Conservation (phyloP, 1,284 basidiomycete genomes). For the Ustilago lituana region DNA sequence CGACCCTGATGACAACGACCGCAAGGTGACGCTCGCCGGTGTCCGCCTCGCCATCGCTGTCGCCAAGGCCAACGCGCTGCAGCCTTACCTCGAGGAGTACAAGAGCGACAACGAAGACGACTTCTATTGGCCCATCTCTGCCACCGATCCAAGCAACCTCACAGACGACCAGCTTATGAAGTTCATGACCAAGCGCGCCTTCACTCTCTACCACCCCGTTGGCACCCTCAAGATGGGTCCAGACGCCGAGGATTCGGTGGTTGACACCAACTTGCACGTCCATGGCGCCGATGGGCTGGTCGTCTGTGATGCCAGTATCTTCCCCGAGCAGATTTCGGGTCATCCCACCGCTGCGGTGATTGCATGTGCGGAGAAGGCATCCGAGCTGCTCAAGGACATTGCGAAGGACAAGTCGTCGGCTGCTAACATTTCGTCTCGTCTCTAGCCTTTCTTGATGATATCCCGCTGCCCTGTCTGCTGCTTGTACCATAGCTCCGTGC, state of each 20-base stretch:
- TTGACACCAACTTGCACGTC: constrained; percentile 48
- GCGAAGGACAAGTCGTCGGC: constrained; percentile 19
- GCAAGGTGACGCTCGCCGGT: constrained; percentile 50
- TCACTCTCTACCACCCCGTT: constrained; percentile 74
- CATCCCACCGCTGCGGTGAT: constrained; percentile 54
- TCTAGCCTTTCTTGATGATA: constrained; percentile 4
- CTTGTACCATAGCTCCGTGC: too few relatives aligned
- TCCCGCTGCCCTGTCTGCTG: too few relatives aligned
- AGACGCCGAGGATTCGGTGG: constrained; percentile 28
- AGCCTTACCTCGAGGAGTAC: constrained; percentile 46
- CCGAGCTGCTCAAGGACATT: constrained; percentile 34
- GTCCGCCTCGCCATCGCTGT: constrained; percentile 42
- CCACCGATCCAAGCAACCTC: constrained; percentile 54
- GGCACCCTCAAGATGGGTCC: constrained; percentile 68
- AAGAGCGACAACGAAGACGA: constrained; percentile 35
- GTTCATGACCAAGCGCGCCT: constrained; percentile 70
- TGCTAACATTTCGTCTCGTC: constrained; percentile 26
- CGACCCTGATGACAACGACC: constrained; percentile 51
- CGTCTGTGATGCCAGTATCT: constrained; percentile 57
- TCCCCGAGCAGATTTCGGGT: constrained; percentile 55
- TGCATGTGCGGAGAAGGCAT: constrained; percentile 48
- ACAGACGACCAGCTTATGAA: constrained; percentile 56
- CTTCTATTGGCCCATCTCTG: constrained; percentile 46
- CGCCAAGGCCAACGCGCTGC: constrained; percentile 26
- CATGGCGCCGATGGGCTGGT: constrained; percentile 47